Evolutionary conservation across 371 early-diverging fungal species (phyloP).

Genomic region (Mortierella sp.): DNA sequence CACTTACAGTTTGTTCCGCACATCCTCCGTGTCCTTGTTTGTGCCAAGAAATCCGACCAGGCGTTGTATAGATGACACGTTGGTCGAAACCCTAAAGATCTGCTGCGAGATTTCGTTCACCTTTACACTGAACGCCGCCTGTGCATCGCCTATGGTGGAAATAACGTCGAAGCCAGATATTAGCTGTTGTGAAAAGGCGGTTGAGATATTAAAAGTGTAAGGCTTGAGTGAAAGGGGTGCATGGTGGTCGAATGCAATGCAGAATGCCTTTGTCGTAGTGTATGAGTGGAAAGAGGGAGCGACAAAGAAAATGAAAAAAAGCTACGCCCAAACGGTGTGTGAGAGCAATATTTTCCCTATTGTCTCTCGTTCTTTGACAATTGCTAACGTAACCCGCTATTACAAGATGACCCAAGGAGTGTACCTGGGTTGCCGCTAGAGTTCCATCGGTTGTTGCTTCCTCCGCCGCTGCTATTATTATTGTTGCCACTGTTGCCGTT

Average conservation of each 20-base stretch:
- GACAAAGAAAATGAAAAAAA: background rate
- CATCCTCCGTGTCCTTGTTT: constrained; percentile 80
- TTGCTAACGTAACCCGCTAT: background rate
- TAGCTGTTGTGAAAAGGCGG: background rate
- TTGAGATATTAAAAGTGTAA: background rate
- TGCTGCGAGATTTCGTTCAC: constrained; percentile 73
- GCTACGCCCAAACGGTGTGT: background rate
- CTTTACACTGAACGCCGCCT: constrained; percentile 67
- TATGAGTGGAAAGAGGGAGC: background rate
- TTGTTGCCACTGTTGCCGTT: constrained; percentile 35
- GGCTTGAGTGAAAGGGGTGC: background rate
- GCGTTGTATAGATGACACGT: constrained; percentile 86
- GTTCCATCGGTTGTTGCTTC: constrained; percentile 30
- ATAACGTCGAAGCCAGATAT: background rate
- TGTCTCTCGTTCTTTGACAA: background rate
- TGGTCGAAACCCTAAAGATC: constrained; percentile 81
- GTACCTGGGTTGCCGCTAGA: constrained; percentile 21
- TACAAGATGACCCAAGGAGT: background rate
- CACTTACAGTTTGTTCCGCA: constrained; percentile 82
- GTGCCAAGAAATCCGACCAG: constrained; percentile 85
- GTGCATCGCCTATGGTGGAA: constrained; percentile 17
- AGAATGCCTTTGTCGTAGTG: background rate
- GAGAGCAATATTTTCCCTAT: background rate
- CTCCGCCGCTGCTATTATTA: constrained; percentile 18
- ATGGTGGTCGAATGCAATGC: background rate